These are phyloP conservation scores for Ganoderma lucidum DNA, from an alignment of 1,284 basidiomycete genomes.

Conservation along the genomic window DNA sequence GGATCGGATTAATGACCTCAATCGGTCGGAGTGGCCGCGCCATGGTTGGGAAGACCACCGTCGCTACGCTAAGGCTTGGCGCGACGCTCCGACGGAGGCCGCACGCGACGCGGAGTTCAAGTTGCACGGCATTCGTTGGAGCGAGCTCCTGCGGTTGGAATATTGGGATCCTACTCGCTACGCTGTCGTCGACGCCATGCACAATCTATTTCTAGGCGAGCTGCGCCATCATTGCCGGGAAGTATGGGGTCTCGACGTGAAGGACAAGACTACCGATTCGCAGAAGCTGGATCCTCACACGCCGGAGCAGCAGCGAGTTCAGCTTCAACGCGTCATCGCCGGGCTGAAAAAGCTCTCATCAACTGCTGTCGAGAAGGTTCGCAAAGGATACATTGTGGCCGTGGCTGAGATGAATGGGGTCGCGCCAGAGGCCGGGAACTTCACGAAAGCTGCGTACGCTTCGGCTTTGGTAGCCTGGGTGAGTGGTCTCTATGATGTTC, in stretches of 20 bases:
- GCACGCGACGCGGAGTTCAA: conserved; percentile 36
- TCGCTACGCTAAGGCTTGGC: conserved; percentile 38
- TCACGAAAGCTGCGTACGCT: background rate
- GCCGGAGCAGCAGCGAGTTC: background rate
- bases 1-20: background rate
- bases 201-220: conserved; percentile 15
- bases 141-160: conserved; percentile 42
- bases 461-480: background rate
- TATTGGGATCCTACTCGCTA: conserved; percentile 47
- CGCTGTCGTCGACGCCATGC: conserved; percentile 25
- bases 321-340: background rate
- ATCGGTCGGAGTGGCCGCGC: conserved; percentile 19
- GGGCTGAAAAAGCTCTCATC: background rate
- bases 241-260: conserved; percentile 11
- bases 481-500: background rate
- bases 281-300: background rate
- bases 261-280: background rate
- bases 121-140: conserved; percentile 44
- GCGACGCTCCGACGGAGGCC: conserved; percentile 33
- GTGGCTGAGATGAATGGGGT: background rate
- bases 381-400: background rate
- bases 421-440: background rate
- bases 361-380: background rate
- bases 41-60: conserved; percentile 15
- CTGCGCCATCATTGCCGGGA: conserved; percentile 19